Evolutionary conservation across 129 eudicot genomes (phyloP).

Genomic region (Pseudognaphalium luteoalbum): DNA sequence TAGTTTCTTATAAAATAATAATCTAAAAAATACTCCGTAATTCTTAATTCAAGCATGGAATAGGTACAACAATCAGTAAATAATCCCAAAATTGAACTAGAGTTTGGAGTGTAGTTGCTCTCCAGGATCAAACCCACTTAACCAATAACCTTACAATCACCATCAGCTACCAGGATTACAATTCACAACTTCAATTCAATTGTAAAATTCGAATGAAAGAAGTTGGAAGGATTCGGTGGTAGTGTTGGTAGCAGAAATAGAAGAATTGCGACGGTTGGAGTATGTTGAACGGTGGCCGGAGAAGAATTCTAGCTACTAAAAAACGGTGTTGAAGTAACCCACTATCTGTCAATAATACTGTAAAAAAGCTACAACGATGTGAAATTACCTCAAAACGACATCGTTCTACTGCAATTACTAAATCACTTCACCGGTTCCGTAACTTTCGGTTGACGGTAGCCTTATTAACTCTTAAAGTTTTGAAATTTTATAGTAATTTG

Average conservation of each 20-base stretch:
- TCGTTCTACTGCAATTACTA: background rate
- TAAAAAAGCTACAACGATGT: background rate
- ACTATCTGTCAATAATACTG: background rate
- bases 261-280: background rate
- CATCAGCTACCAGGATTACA: background rate
- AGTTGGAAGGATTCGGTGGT: background rate
- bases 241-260: background rate
- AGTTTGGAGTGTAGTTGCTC: background rate
- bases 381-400: background rate
- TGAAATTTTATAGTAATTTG: background rate
- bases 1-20: too few relatives aligned
- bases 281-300: background rate
- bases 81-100: background rate
- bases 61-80: too few relatives aligned
- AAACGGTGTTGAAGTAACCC: background rate
- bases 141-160: background rate
- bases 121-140: background rate
- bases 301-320: background rate
- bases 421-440: background rate
- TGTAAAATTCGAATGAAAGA: background rate
- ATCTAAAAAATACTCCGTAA: too few relatives aligned
- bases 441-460: background rate
- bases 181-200: background rate
- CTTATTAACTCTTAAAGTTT: background rate
- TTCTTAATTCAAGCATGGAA: too few relatives aligned